Evolutionary conservation across 345 rosid species (phyloP), one percentile per base, ranked within the genome.

Genomic region (Bruguiera sexangula): DNA sequence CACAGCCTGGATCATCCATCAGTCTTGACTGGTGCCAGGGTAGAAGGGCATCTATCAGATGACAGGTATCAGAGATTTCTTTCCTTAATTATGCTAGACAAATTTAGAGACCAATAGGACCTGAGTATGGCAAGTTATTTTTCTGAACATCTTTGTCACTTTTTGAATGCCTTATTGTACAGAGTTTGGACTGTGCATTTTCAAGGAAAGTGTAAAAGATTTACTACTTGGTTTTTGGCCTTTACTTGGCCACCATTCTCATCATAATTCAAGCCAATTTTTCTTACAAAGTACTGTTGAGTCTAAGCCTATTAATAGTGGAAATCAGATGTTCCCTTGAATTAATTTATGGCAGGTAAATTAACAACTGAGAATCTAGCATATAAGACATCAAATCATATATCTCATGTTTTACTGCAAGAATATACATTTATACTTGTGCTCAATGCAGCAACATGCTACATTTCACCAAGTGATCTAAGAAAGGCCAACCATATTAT

Each of bases 31-130:
- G 79, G 72, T 36, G 66, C 60, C 18, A 78, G 69, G 39, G 27
- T 75, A 57, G 69, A 71, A 61, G 88, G 83, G 73, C 82, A 75
- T 39, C 77, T 62, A 50, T 76, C 76, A 18, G 72, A 80, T 68
- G 80, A 82, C 77, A 89, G 98, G 96, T 88, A 82, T 61, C 53
- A 52, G 56, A 70, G 58, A 67, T 29, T 46, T 66, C 63, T 51
- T 62, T 37, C 50, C n/a, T 66, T 63, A 73, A 43, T 43, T 43
- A 43, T 11, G 50, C 50, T 18, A 56, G 36, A 58, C 36, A 21
- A 64, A 66, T 29, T 63, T 67, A 51, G 58, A 62, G 70, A 53
- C 48, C 36, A 52, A 52, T 21, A 58, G 21, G n/a, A 43, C 62
- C 51, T 58, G 21, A 22, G 55, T 22, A 10, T 52, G 30, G 62